Base-by-base conservation (phyloP, 1,139 yeast genomes). In the Pichia sp. region DNA sequence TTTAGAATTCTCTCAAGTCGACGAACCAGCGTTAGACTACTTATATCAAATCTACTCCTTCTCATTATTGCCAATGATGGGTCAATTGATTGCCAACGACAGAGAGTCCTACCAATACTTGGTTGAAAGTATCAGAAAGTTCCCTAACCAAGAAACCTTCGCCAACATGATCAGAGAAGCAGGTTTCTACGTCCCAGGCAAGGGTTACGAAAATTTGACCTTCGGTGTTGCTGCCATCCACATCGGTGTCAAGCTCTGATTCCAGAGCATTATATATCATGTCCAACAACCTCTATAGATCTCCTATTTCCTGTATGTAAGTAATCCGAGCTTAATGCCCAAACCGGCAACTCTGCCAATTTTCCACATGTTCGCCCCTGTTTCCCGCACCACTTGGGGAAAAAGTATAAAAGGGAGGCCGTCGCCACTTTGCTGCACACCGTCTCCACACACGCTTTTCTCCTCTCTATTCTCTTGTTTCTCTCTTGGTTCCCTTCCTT, bases 211-310 rank as follows among this genome's bases (percentile, higher is more conserved):
- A 71, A 87, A 88, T 68, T 75, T 93, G 62, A 87, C 97, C n/a
- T 88, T 88, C 67, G 99, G 99, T 48, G 86, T 91, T 47, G 96
- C 98, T 46, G 90, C 96, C 45, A 90, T 93, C 54, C 99, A 93
- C 64, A 83, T 91, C 66, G 99, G 99, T 58, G 89, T 93, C 51
- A 93, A 93, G 70, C 75, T 87, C 52, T 79, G 63, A 48, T 14
- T 4, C n/a, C n/a, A n/a, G n/a, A n/a, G n/a, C n/a, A n/a, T n/a
- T n/a, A n/a, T n/a, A n/a, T n/a, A n/a, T n/a, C n/a, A n/a, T n/a
- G n/a, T n/a, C n/a, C n/a, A n/a, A n/a, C n/a, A n/a, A n/a, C n/a
- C n/a, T n/a, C n/a, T n/a, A n/a, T 21, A 7, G 2, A 36, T 15
- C 2, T 4, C 14, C 21, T 34, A 7, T 34, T 19, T 14, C 27